A percentile compares a stretch with the other conserved stretches of the same genome.
phyloP scores from a whole-genome alignment of 2,329 filamentous ascomycete species.

The Trichoderma polysporum region DNA sequence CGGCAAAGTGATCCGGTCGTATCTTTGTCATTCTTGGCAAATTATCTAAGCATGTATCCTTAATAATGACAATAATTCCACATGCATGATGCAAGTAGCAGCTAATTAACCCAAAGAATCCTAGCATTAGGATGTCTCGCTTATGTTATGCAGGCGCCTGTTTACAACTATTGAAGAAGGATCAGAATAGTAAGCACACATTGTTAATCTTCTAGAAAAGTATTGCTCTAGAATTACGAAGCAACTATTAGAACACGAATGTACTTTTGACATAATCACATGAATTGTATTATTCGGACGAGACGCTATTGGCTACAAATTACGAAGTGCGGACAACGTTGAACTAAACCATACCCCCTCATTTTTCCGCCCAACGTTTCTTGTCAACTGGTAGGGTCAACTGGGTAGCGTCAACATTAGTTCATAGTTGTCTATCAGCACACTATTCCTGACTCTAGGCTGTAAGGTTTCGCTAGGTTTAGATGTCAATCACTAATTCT shows the following conservation, averaged over 20 bases:
- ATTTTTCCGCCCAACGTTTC: background rate
- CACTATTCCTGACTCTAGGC: background rate
- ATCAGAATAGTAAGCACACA: background rate
- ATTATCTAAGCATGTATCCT: background rate
- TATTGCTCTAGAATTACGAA: background rate
- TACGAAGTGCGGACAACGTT: background rate
- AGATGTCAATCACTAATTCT: background rate
- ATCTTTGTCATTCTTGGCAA: background rate
- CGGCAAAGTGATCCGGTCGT: background rate
- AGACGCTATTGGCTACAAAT: background rate
- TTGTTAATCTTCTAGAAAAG: no score
- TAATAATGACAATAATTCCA: background rate
- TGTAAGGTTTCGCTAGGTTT: background rate
- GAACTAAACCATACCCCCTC: background rate
- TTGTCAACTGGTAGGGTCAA: background rate
- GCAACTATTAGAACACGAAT: background rate
- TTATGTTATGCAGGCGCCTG: background rate
- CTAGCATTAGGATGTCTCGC: no score
- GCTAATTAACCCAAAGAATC: background rate
- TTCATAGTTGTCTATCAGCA: background rate
- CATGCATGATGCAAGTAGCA: background rate
- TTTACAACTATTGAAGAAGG: background rate
- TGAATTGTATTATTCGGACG: background rate
- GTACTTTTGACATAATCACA: background rate
- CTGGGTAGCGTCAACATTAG: background rate